Percentiles rank a stretch among this genome's conserved stretches.
phyloP scores from a whole-genome alignment of 1,284 basidiomycete species.

The Cutaneotrichosporon cutaneum region DNA sequence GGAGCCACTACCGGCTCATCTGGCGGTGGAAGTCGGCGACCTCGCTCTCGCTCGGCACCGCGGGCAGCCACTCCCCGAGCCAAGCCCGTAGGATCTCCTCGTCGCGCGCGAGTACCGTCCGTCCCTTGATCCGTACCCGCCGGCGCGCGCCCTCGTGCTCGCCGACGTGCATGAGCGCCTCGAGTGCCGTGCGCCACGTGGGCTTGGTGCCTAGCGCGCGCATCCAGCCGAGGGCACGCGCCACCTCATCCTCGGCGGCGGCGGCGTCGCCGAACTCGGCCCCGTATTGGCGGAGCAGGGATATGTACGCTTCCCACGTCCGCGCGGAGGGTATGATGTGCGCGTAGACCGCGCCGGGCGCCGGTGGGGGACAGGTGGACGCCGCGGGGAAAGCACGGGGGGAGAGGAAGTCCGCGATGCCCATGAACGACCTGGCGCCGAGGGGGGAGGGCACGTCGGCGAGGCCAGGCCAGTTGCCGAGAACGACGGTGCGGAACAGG shows the following conservation, averaged over 20 bases:
- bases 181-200: slow-evolving; percentile 59
- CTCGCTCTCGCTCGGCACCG: slow-evolving; percentile 57
- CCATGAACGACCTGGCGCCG: slow-evolving; percentile 22
- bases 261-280: slow-evolving; percentile 34
- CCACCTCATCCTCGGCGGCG: slow-evolving; percentile 1
- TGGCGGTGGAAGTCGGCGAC: slow-evolving; percentile 26
- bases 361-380: not conserved
- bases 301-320: slow-evolving; percentile 64
- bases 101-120: slow-evolving; percentile 45
- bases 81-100: slow-evolving; percentile 61
- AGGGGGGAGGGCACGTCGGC: slow-evolving; percentile 34
- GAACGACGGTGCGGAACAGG: slow-evolving; percentile 37
- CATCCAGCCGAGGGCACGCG: slow-evolving; percentile 74
- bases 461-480: slow-evolving; percentile 43
- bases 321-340: slow-evolving; percentile 58
- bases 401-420: slow-evolving; percentile 25
- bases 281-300: slow-evolving; percentile 61
- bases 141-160: slow-evolving; percentile 66
- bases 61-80: slow-evolving; percentile 67
- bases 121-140: slow-evolving; percentile 56
- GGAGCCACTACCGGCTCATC: not conserved
- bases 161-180: slow-evolving; percentile 67
- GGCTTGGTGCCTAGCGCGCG: slow-evolving; percentile 61
- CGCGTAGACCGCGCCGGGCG: slow-evolving; percentile 34
- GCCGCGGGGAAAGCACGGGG: slow-evolving; percentile 5